These are phyloP conservation scores for Trichoderma cornu-damae DNA, from an alignment of 2,329 filamentous ascomycete species.

Conservation along the genomic window DNA sequence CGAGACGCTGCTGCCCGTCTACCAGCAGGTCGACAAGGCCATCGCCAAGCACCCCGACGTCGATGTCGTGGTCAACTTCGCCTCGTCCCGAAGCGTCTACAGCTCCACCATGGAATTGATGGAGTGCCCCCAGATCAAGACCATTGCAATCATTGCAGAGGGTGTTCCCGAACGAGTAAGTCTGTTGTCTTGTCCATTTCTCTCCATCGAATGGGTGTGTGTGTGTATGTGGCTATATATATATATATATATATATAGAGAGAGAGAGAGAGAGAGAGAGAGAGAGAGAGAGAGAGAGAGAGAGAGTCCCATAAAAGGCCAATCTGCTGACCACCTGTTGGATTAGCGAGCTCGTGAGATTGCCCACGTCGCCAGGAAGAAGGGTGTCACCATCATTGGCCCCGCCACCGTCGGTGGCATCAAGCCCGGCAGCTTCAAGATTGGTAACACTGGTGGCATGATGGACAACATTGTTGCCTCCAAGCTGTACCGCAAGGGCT, in stretches of 20 bases:
- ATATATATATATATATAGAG: too few species aligned
- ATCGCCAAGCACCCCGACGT: slow-evolving; percentile 95
- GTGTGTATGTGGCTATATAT: too few species aligned
- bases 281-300: background rate
- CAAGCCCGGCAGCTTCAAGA: slow-evolving; percentile 99
- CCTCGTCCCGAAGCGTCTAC: slow-evolving; percentile 97
- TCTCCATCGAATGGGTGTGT: background rate
- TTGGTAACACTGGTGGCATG: slow-evolving; percentile 99
- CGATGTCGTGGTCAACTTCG: slow-evolving; percentile 98
- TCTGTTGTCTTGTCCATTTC: slow-evolving; percentile 24
- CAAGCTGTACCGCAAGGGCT: slow-evolving; percentile 99
- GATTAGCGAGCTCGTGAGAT: slow-evolving; percentile 90
- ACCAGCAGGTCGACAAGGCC: slow-evolving; percentile 90
- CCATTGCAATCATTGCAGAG: slow-evolving; percentile 98
- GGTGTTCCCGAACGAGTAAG: slow-evolving; percentile 95
- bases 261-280: too few species aligned
- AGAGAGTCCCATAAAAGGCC: slow-evolving; percentile 21
- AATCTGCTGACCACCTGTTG: slow-evolving; percentile 2
- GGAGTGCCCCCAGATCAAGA: slow-evolving; percentile 94
- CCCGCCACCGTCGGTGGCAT: slow-evolving; percentile 98
- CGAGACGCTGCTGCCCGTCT: slow-evolving; percentile 96
- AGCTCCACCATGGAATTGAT: slow-evolving; percentile 98
- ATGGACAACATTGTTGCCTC: slow-evolving; percentile 99
- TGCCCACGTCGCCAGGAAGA: slow-evolving; percentile 92
- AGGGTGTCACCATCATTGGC: slow-evolving; percentile 98